A percentile compares a stretch with the other conserved stretches of the same genome.
Conservation (phyloP, 78 protist species). For the Chrysochromulina tobinii region DNA sequence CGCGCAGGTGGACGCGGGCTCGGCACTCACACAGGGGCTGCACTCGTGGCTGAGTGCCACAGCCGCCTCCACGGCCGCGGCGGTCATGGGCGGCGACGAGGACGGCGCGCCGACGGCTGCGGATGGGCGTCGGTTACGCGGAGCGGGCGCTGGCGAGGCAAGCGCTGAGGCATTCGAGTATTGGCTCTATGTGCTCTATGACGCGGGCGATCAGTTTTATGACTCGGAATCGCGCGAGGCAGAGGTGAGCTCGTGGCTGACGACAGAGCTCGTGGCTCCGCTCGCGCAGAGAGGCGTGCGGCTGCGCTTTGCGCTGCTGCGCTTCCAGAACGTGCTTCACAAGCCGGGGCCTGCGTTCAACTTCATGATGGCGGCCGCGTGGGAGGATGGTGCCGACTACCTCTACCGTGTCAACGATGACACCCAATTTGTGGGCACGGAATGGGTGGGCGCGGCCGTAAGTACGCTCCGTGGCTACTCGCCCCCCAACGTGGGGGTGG, state of each 20-base stretch:
- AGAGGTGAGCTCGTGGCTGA: neutral
- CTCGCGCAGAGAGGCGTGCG: neutral
- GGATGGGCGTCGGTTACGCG: neutral
- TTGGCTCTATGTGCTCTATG: neutral
- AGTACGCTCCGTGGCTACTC: neutral
- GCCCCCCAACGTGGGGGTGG: slow-evolving; percentile 14
- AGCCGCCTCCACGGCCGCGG: too few relatives aligned
- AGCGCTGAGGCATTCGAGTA: neutral
- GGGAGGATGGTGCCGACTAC: neutral
- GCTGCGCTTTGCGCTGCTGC: neutral
- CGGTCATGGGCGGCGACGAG: too few relatives aligned
- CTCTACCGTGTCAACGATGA: neutral
- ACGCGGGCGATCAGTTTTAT: slow-evolving; percentile 3
- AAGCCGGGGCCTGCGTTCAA: slow-evolving; percentile 30
- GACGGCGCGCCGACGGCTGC: neutral
- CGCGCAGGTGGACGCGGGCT: too few relatives aligned
- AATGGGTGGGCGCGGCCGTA: neutral
- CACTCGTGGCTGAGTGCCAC: too few relatives aligned
- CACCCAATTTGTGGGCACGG: neutral
- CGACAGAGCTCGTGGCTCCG: neutral
- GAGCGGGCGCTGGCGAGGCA: too few relatives aligned
- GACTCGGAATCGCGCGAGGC: neutral
- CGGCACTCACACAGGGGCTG: too few relatives aligned
- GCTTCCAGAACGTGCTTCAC: neutral
- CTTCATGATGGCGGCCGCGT: neutral